phyloP scores from a whole-genome alignment of 768 basidiomycete genomes.

The Boletus subparvulus region DNA sequence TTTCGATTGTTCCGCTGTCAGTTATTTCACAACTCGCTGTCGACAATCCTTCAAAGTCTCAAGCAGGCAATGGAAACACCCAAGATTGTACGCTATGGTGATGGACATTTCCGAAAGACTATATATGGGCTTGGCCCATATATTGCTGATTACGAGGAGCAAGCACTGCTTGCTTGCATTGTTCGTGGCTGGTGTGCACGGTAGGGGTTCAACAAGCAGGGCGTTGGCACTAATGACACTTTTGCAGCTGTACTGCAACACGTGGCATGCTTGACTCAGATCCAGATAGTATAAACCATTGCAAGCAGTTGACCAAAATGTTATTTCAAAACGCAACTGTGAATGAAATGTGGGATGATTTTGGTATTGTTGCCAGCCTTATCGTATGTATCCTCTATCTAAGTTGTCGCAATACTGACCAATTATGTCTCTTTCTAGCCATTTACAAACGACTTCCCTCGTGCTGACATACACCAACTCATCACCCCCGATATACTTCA shows the following conservation, averaged over 20 bases:
- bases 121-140: background rate
- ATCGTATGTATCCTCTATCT: slow-evolving; percentile 15
- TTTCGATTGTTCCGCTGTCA: background rate
- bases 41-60: background rate
- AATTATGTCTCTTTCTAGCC: slow-evolving; percentile 20
- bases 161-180: background rate
- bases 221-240: background rate
- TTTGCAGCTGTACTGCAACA: background rate
- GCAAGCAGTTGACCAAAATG: background rate
- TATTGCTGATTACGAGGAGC: background rate
- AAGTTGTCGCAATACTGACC: background rate
- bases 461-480: slow-evolving; percentile 34
- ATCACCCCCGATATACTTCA: background rate
- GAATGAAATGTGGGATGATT: slow-evolving; percentile 26
- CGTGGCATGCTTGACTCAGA: background rate
- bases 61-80: background rate
- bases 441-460: slow-evolving; percentile 35
- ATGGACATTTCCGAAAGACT: background rate
- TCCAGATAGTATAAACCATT: background rate
- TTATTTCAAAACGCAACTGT: background rate
- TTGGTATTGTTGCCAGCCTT: slow-evolving; percentile 27
- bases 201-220: slow-evolving; percentile 23
- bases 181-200: background rate
- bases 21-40: background rate
- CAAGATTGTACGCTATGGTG: background rate